Percentiles rank a stretch among this genome's conserved stretches.
Evolutionary conservation across 2,329 filamentous ascomycete genomes (phyloP).

Genomic region (Teratosphaeria viscida): DNA sequence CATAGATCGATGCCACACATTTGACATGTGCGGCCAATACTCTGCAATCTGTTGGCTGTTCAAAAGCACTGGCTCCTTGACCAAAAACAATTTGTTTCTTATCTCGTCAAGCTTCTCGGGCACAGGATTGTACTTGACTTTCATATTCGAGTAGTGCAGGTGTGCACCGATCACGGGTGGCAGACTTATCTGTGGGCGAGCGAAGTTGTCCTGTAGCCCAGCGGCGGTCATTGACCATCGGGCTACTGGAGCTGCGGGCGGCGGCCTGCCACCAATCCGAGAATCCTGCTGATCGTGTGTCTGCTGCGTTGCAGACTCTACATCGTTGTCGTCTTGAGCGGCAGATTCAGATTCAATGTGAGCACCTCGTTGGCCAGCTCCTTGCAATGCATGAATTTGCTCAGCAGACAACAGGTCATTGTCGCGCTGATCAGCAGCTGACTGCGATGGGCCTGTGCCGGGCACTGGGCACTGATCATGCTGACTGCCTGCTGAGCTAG

Average conservation of each 20-base stretch:
- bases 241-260: not conserved
- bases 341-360: not conserved
- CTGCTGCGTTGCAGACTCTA: not conserved
- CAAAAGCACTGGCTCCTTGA: constrained; percentile 12
- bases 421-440: not conserved
- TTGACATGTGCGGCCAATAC: constrained; percentile 17
- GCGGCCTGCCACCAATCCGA: not conserved
- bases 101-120: constrained; percentile 12
- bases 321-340: not conserved
- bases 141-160: constrained; percentile 14
- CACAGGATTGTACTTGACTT: constrained; percentile 12
- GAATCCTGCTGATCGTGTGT: not conserved
- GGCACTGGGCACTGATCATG: not conserved
- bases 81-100: constrained; percentile 12
- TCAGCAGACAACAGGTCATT: not conserved
- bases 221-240: not conserved
- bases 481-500: not conserved
- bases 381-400: not conserved
- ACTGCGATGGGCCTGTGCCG: not conserved
- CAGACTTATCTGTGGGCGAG: constrained; percentile 1
- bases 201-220: not conserved
- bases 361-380: not conserved
- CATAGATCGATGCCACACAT: constrained; percentile 10
- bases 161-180: constrained; percentile 14
- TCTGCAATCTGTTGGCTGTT: constrained; percentile 17